These are phyloP conservation scores for Aquilaria sinensis DNA, from an alignment of 345 rosid genomes.

Conservation along the genomic window DNA sequence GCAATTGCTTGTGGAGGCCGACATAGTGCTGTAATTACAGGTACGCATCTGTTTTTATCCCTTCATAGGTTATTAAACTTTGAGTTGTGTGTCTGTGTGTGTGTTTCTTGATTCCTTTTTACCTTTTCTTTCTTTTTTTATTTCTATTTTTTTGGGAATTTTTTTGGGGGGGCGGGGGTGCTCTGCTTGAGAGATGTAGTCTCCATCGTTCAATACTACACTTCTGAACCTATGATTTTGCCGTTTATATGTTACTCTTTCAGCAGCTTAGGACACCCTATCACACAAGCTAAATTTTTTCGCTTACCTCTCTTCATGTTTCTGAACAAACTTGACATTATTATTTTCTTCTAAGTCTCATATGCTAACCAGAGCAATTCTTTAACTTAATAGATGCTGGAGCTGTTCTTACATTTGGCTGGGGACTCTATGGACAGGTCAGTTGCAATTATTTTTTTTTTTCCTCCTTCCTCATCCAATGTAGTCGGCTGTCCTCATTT, in stretches of 20 bases:
- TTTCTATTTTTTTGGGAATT: not conserved
- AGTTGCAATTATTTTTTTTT: conserved; percentile 4
- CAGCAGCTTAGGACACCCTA: not conserved
- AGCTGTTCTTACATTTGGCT: conserved; percentile 90
- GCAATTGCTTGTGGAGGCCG: conserved; percentile 95
- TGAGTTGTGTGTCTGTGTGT: not conserved
- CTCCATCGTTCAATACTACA: too few relatives aligned
- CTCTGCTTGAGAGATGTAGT: too few relatives aligned
- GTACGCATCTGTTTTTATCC: conserved; percentile 28
- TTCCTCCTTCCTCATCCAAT: too few relatives aligned
- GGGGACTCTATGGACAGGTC: conserved; percentile 99
- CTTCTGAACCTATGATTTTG: too few relatives aligned
- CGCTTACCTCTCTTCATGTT: too few relatives aligned
- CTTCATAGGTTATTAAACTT: not conserved
- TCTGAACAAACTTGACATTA: not conserved
- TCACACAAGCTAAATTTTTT: not conserved
- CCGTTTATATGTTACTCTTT: too few relatives aligned
- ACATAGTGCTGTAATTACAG: conserved; percentile 92
- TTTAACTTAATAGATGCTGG: conserved; percentile 74
- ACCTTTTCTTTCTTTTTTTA: not conserved
- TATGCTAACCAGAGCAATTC: conserved; percentile 6
- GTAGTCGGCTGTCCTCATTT: too few relatives aligned
- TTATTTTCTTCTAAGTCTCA: not conserved
- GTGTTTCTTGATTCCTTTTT: not conserved
- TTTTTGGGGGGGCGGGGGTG: too few relatives aligned